These are phyloP conservation scores for Clarireedia paspali DNA, from an alignment of 2,329 filamentous ascomycete species.

Conservation along the genomic window DNA sequence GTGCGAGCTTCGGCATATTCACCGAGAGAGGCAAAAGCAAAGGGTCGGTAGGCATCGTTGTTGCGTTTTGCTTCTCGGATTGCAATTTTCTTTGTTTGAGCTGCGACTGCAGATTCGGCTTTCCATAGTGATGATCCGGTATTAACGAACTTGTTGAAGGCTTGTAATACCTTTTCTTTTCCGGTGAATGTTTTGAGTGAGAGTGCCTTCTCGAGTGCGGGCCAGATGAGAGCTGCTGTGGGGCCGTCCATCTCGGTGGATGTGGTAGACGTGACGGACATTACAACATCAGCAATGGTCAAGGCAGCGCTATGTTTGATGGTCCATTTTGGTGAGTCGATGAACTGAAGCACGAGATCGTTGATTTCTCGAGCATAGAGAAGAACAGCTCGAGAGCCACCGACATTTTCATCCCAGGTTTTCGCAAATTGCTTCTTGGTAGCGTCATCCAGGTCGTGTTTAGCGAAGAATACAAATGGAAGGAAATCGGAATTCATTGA, in stretches of 20 bases:
- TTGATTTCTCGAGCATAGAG: conserved; percentile 82
- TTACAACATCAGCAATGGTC: conserved; percentile 66
- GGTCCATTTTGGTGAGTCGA: conserved; percentile 80
- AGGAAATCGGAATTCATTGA: conserved; percentile 65
- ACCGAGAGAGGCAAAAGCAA: conserved; percentile 66
- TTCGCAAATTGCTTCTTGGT: conserved; percentile 73
- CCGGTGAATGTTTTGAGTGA: conserved; percentile 87
- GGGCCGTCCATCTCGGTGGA: conserved; percentile 45
- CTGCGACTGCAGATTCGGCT: conserved; percentile 43
- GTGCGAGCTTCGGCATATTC: conserved; percentile 60
- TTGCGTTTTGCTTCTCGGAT: conserved; percentile 86
- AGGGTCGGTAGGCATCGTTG: conserved; percentile 73
- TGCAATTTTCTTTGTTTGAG: conserved; percentile 70
- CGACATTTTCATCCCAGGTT: conserved; percentile 87
- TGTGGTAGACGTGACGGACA: conserved; percentile 51
- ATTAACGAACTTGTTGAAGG: conserved; percentile 70
- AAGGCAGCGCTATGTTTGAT: conserved; percentile 84
- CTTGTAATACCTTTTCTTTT: conserved; percentile 77
- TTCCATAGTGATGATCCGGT: conserved; percentile 53
- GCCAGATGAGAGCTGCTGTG: conserved; percentile 66
- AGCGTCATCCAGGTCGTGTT: conserved; percentile 76
- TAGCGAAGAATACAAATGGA: conserved; percentile 81
- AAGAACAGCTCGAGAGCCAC: conserved; percentile 71
- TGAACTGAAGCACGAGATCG: conserved; percentile 53
- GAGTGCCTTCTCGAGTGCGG: conserved; percentile 71